Percentiles rank a stretch among this genome's conserved stretches.
Conservation (phyloP, 176 grass and related monocot genomes). For the Canna indica region DNA sequence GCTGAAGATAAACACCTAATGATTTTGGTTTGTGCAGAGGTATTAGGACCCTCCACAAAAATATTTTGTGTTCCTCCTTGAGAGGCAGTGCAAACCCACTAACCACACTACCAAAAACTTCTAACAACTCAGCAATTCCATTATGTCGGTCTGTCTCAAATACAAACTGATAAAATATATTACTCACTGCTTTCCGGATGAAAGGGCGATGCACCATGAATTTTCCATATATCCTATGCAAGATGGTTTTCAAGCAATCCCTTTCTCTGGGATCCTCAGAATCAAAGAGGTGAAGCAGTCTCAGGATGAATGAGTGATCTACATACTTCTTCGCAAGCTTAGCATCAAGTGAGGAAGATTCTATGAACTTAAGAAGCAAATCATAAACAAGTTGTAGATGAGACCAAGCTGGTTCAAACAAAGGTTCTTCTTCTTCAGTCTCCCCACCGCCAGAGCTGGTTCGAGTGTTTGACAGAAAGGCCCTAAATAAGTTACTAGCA, state of each 20-base stretch:
- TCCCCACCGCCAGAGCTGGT: constrained; percentile 51
- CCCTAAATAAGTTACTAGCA: constrained; percentile 71
- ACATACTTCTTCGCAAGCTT: constrained; percentile 91
- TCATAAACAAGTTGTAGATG: constrained; percentile 97
- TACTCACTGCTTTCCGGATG: constrained; percentile 80
- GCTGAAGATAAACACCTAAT: constrained; percentile 84
- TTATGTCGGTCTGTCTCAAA: constrained; percentile 83
- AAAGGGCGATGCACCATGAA: constrained; percentile 99
- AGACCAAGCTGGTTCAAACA: constrained; percentile 88
- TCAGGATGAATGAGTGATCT: constrained; percentile 82
- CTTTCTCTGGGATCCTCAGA: constrained; percentile 93
- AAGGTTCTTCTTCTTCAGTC: constrained; percentile 82
- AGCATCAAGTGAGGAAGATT: constrained; percentile 62
- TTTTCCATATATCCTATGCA: constrained; percentile 91
- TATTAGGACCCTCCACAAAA: constrained; percentile 65
- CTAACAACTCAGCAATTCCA: constrained; percentile 87
- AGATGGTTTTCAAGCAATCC: constrained; percentile 84
- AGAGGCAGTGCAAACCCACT: constrained; percentile 89
- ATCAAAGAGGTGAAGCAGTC: constrained; percentile 78
- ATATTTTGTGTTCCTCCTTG: constrained; percentile 97
- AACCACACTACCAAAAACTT: constrained; percentile 89
- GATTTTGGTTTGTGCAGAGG: constrained; percentile 85
- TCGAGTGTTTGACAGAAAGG: constrained; percentile 64
- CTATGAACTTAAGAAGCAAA: constrained; percentile 84
- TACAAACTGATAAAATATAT: constrained; percentile 91